phyloP scores from a whole-genome alignment of 768 basidiomycete species.

The Trametes cubensis region DNA sequence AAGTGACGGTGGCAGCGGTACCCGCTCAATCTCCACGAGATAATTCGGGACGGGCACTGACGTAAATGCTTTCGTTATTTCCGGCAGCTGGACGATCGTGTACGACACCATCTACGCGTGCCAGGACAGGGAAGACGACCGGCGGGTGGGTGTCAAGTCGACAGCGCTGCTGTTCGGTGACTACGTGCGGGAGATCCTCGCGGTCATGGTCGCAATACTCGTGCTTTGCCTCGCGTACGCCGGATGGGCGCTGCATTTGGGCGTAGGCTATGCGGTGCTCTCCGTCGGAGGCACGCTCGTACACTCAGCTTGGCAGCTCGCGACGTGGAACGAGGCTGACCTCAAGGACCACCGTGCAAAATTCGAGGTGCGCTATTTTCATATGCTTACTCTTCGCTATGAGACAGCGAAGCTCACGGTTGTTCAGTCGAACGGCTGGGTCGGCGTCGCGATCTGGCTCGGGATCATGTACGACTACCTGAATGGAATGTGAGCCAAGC shows the following conservation, averaged over 20 bases:
- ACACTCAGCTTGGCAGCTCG: slow-evolving; percentile 52
- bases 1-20: slow-evolving; percentile 32
- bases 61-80: background rate
- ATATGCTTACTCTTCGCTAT: background rate
- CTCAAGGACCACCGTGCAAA: slow-evolving; percentile 53
- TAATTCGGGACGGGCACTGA: background rate
- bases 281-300: slow-evolving; percentile 48
- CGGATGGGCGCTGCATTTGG: slow-evolving; percentile 57
- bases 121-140: slow-evolving; percentile 76
- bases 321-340: slow-evolving; percentile 45
- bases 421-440: slow-evolving; percentile 25
- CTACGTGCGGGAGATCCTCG: slow-evolving; percentile 59
- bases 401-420: background rate
- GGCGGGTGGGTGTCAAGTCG: slow-evolving; percentile 71
- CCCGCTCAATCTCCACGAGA: slow-evolving; percentile 29
- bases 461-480: slow-evolving; percentile 19
- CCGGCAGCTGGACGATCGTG: slow-evolving; percentile 45
- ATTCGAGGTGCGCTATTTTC: slow-evolving; percentile 28
- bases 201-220: slow-evolving; percentile 54
- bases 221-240: slow-evolving; percentile 51
- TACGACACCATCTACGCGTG: slow-evolving; percentile 78
- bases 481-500: background rate
- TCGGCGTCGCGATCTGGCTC: slow-evolving; percentile 17
- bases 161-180: slow-evolving; percentile 74
- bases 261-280: slow-evolving; percentile 47